Evolutionary conservation across 2,329 filamentous ascomycete species (phyloP), one percentile per base, ranked within the genome.

Genomic region (Colletotrichum viniferum): DNA sequence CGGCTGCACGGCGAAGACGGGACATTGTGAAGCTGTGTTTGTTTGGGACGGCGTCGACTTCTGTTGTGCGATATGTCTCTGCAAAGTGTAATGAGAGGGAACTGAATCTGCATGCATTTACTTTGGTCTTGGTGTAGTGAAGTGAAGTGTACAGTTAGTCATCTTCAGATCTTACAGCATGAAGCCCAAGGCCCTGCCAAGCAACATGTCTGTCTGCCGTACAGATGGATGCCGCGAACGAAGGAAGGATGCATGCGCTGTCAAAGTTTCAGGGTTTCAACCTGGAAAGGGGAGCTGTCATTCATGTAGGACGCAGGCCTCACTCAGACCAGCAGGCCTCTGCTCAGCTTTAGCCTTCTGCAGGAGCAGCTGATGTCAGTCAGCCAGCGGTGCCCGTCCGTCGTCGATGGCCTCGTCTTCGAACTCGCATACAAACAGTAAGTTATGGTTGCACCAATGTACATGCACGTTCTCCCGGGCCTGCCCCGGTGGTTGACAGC

Each of bases 401-500:
- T n/a, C 56, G 56, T 60, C n/a, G 73, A 73, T 30, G 58, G 24
- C 69, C 58, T 73, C 63, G 43, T 68, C 58, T 56, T 21, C 58
- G 70, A 61, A 52, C 9, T 18, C n/a, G 65, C 65, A 48, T 43
- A 30, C 24, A 14, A 7, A 21, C n/a, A 43, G n/a, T 38, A 38
- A 38, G 14, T 18, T 38, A 21, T n/a, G n/a, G 43, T 52, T 52
- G 43, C n/a, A 52, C 43, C 43, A 13, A 48, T 48, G 38, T 52
- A 52, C 62, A 60, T 64, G 63, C 38, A 32, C 24, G 56, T 26
- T 67, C 32, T 60, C 58, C 28, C 73, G 21, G 69, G 69, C 58
- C 34, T 60, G 56, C 73, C 73, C 73, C 48, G 69, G 70, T 48
- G 34, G 32, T 60, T 55, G 63, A 21, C 69, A 68, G 58, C 63